Conservation (phyloP, 1,139 yeast genomes). For the Maudiozyma humilis region DNA sequence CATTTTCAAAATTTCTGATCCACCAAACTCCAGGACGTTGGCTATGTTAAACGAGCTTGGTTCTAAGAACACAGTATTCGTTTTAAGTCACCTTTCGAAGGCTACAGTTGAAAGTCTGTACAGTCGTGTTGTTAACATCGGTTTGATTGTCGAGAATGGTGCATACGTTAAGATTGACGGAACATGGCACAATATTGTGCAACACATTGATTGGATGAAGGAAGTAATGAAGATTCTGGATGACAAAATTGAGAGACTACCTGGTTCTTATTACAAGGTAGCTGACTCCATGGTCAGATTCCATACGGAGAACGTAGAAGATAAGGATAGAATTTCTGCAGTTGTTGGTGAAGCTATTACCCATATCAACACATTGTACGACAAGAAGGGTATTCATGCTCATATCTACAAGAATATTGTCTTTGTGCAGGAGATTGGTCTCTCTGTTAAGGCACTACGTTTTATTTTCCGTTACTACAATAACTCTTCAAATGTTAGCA, state of each 20-base stretch:
- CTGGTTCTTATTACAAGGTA: constrained; percentile 64
- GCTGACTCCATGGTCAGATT: constrained; percentile 72
- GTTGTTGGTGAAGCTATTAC: constrained; percentile 80
- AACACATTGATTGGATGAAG: constrained; percentile 39
- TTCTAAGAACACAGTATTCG: constrained; percentile 56
- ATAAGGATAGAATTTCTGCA: constrained; percentile 54
- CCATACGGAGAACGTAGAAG: constrained; percentile 65
- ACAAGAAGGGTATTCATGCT: constrained; percentile 65
- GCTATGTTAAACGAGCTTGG: constrained; percentile 44
- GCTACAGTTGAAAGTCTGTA: constrained; percentile 59
- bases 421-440: constrained; percentile 53
- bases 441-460: constrained; percentile 46
- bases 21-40: constrained; percentile 44
- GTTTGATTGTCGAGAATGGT: constrained; percentile 86
- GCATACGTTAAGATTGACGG: constrained; percentile 48
- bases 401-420: constrained; percentile 60
- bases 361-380: constrained; percentile 71
- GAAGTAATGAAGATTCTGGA: constrained; percentile 63
- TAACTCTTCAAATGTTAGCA: constrained; percentile 8
- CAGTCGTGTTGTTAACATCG: constrained; percentile 59
- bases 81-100: constrained; percentile 58
- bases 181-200: constrained; percentile 60
- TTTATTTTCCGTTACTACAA: constrained; percentile 34
- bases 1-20: constrained; percentile 45
- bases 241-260: constrained; percentile 67